Evolutionary conservation across 1,284 basidiomycete genomes (phyloP).

Genomic region (Golubevia pallescens): DNA sequence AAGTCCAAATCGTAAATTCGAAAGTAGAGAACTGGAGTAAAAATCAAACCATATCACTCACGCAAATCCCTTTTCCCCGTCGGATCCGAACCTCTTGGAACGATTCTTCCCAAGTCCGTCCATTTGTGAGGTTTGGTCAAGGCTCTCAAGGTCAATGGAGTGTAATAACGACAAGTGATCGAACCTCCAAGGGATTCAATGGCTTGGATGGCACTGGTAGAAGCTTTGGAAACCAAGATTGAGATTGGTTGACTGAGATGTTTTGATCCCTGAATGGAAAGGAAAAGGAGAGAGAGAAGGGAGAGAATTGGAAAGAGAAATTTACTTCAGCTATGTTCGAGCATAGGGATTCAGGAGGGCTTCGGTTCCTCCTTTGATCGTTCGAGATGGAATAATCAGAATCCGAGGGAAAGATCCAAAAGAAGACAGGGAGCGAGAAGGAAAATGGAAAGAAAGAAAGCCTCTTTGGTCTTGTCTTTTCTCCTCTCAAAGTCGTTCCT

Average conservation of each 20-base stretch:
- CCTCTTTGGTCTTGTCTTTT: too few relatives aligned
- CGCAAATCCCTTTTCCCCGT: constrained; percentile 46
- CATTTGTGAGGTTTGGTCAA: constrained; percentile 71
- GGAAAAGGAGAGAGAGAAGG: not conserved
- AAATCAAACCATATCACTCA: too few relatives aligned
- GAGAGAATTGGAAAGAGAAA: not conserved
- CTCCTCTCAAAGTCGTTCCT: too few relatives aligned
- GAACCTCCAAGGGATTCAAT: constrained; percentile 82
- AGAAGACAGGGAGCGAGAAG: too few relatives aligned
- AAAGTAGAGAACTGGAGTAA: not conserved
- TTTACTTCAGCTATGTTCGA: too few relatives aligned
- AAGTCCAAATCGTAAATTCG: not conserved
- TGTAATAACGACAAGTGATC: constrained; percentile 91
- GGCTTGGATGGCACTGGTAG: constrained; percentile 81
- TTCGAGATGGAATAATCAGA: too few relatives aligned
- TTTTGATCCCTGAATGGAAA: constrained; percentile 70
- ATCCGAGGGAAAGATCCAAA: too few relatives aligned
- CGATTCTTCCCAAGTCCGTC: constrained; percentile 27
- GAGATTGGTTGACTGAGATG: constrained; percentile 78
- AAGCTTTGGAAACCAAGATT: constrained; percentile 83
- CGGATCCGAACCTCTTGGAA: constrained; percentile 43
- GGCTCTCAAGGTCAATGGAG: constrained; percentile 80
- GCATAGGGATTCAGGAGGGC: too few relatives aligned
- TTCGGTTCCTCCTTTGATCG: too few relatives aligned
- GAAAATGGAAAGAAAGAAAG: too few relatives aligned